Conservation (phyloP, 2,329 filamentous ascomycete genomes). For the Claviceps pazoutovae region DNA sequence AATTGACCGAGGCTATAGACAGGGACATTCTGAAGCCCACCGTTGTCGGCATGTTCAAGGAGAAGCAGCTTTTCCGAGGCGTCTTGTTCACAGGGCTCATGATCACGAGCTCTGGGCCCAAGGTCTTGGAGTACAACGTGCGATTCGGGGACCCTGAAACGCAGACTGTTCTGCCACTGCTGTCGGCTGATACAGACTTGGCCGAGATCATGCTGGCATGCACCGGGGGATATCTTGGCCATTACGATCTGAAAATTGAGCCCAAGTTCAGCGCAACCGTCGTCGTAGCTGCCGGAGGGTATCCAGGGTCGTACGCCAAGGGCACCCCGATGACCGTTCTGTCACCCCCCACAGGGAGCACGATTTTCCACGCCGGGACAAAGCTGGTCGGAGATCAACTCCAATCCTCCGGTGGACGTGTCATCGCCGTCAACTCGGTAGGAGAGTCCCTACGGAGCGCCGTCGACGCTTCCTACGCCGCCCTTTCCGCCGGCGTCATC, state of each 20-base stretch:
- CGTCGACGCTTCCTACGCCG: constrained; percentile 75
- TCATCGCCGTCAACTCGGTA: constrained; percentile 82
- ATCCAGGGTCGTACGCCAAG: constrained; percentile 76
- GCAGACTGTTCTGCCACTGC: constrained; percentile 68
- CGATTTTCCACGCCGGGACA: constrained; percentile 91
- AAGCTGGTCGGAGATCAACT: constrained; percentile 47
- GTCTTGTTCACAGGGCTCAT: constrained; percentile 81
- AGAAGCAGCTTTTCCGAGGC: constrained; percentile 60
- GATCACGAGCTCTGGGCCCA: constrained; percentile 70
- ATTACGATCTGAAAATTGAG: constrained; percentile 53
- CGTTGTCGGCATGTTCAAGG: constrained; percentile 72
- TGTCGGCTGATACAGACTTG: constrained; percentile 67
- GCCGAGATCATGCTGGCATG: constrained; percentile 83
- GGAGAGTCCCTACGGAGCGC: constrained; percentile 61
- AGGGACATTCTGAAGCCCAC: constrained; percentile 74
- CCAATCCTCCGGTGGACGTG: constrained; percentile 70
- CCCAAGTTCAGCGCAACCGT: constrained; percentile 72
- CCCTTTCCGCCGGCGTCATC: constrained; percentile 53
- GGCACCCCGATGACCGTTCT: constrained; percentile 47
- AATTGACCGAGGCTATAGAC: constrained; percentile 67
- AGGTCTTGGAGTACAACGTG: constrained; percentile 85
- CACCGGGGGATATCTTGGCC: constrained; percentile 58
- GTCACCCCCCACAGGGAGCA: constrained; percentile 30
- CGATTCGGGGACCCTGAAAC: constrained; percentile 88
- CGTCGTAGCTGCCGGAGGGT: constrained; percentile 84